These are phyloP conservation scores for Rhamnella rubrinervis DNA, from an alignment of 331 rosid genomes.

Conservation along the genomic window DNA sequence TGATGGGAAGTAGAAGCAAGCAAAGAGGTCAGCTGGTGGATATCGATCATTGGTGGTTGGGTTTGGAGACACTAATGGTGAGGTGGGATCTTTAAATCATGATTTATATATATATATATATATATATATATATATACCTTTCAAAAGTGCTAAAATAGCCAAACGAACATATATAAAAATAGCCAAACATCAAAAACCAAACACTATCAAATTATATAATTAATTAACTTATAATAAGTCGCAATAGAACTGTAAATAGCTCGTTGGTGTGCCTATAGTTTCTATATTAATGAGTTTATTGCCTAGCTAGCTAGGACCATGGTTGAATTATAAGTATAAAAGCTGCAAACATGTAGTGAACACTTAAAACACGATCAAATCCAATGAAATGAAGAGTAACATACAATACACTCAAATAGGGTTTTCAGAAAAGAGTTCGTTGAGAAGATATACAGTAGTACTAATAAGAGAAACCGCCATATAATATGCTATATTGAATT, in stretches of 20 bases:
- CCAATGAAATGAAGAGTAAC: background rate
- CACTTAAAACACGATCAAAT: background rate
- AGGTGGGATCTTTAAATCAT: constrained; percentile 25
- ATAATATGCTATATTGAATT: no score
- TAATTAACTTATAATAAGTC: no score
- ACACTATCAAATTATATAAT: background rate
- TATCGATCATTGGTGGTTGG: constrained; percentile 18
- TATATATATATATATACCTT: background rate
- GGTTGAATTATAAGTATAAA: no score
- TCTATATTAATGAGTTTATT: no score
- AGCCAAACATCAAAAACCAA: background rate
- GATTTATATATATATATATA: background rate
- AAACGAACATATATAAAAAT: no score
- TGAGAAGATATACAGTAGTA: no score
- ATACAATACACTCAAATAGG: background rate
- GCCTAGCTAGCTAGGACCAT: no score
- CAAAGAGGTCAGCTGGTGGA: constrained; percentile 19
- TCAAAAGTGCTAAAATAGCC: no score
- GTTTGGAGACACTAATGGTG: constrained; percentile 14
- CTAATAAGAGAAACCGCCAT: no score
- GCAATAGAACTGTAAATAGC: no score
- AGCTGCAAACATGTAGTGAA: no score
- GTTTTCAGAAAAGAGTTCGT: background rate
- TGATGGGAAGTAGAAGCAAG: constrained; percentile 25
- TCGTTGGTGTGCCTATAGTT: no score